A percentile compares a stretch with the other conserved stretches of the same genome.
These are phyloP conservation scores for Chalciporus sp. DNA, from an alignment of 1,284 basidiomycete species.

Conservation along the genomic window DNA sequence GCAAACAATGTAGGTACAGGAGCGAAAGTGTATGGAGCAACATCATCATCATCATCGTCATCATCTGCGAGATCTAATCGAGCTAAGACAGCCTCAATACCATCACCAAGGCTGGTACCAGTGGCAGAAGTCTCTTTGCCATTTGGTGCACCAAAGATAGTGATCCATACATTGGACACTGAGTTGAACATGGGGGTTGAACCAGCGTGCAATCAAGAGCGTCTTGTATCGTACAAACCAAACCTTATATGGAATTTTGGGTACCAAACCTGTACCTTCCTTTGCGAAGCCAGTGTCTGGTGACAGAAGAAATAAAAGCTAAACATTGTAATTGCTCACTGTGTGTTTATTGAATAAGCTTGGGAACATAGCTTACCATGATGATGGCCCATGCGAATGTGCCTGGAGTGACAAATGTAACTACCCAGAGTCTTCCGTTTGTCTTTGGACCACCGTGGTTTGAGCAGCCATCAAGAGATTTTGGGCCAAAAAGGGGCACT, in stretches of 20 bases:
- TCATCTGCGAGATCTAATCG: neutral
- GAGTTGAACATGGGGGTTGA: neutral
- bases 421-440: constrained; percentile 2
- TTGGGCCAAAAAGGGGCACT: constrained; percentile 1
- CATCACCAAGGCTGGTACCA: neutral
- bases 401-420: constrained; percentile 3
- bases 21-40: no score
- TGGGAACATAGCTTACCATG: neutral
- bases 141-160: neutral
- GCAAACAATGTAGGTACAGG: no score
- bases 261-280: neutral
- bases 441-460: neutral
- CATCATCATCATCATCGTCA: neutral
- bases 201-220: neutral
- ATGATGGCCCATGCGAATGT: neutral
- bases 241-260: neutral
- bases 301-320: constrained; percentile 3
- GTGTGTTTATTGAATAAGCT: no score
- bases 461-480: neutral
- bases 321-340: neutral
- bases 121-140: no score
- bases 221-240: neutral
- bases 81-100: neutral
- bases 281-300: neutral
- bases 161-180: neutral